Percentiles rank a stretch among this genome's conserved stretches.
These are phyloP conservation scores for Noccaea caerulescens DNA, from an alignment of 345 rosid species.

Conservation along the genomic window DNA sequence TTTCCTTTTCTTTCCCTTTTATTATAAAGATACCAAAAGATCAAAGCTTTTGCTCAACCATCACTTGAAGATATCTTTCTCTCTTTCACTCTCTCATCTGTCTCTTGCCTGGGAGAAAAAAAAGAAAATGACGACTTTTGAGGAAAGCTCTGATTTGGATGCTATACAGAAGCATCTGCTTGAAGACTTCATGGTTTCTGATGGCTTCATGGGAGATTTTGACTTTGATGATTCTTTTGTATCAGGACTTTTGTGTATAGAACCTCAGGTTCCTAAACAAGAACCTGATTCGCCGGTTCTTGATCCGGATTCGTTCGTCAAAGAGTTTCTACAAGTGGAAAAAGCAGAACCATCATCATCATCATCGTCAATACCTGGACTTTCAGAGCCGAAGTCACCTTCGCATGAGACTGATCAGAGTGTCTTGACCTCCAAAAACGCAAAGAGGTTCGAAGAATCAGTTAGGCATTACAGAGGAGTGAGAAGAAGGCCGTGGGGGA, in stretches of 20 bases:
- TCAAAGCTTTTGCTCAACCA: slow-evolving; percentile 32
- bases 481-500: slow-evolving; percentile 90
- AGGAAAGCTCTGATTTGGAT: slow-evolving; percentile 53
- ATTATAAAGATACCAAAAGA: slow-evolving; percentile 25
- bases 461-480: slow-evolving; percentile 82
- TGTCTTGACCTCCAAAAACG: slow-evolving; percentile 18
- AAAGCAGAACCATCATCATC: slow-evolving; percentile 19
- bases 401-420: slow-evolving; percentile 37
- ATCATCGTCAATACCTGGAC: slow-evolving; percentile 14
- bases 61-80: slow-evolving; percentile 19
- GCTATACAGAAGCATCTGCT: slow-evolving; percentile 56
- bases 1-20: slow-evolving; percentile 32
- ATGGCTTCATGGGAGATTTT: slow-evolving; percentile 47
- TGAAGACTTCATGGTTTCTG: slow-evolving; percentile 56
- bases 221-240: slow-evolving; percentile 41
- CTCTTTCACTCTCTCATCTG: not conserved
- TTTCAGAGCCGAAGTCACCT: slow-evolving; percentile 31
- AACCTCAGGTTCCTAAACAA: slow-evolving; percentile 46
- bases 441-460: slow-evolving; percentile 8
- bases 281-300: slow-evolving; percentile 50
- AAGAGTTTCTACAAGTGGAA: slow-evolving; percentile 37
- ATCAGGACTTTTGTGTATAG: slow-evolving; percentile 44
- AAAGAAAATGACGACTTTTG: slow-evolving; percentile 44
- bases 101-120: not conserved
- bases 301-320: slow-evolving; percentile 29